phyloP scores from a whole-genome alignment of 2,329 filamentous ascomycete genomes.

The Lecanicillium sp. region DNA sequence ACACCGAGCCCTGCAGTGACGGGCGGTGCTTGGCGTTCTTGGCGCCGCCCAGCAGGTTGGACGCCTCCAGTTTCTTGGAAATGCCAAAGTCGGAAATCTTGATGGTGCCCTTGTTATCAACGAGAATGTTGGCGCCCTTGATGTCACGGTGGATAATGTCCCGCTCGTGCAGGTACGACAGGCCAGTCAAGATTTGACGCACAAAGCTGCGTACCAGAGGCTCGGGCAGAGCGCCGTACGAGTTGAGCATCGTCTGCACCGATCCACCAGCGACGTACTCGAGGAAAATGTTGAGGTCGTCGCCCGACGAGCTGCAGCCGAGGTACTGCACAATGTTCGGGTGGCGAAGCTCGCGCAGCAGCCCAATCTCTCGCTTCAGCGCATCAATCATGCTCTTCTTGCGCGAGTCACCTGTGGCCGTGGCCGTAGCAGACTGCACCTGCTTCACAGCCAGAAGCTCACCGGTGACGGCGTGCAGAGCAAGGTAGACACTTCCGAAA shows the following conservation, averaged over 20 bases:
- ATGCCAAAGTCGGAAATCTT: constrained; percentile 99
- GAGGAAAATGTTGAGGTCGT: constrained; percentile 97
- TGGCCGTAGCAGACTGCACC: constrained; percentile 82
- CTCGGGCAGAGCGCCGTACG: constrained; percentile 90
- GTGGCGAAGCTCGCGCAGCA: constrained; percentile 89
- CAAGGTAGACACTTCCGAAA: constrained; percentile 92
- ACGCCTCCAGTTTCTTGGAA: constrained; percentile 92
- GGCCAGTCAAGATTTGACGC: constrained; percentile 84
- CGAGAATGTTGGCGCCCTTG: constrained; percentile 97
- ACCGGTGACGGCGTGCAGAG: constrained; percentile 89
- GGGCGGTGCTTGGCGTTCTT: constrained; percentile 61
- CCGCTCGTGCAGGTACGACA: constrained; percentile 86
- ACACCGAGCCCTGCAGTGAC: constrained; percentile 92
- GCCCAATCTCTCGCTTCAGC: constrained; percentile 89
- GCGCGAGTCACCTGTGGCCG: constrained; percentile 69
- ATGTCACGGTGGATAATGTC: constrained; percentile 99
- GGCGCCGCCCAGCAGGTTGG: constrained; percentile 67
- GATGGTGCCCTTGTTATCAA: constrained; percentile 97
- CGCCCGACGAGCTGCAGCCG: constrained; percentile 83
- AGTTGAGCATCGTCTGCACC: constrained; percentile 97
- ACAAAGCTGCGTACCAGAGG: constrained; percentile 94
- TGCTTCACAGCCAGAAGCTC: constrained; percentile 98
- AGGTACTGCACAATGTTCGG: constrained; percentile 98
- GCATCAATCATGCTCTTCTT: constrained; percentile 99
- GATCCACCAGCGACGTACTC: constrained; percentile 97